phyloP scores from a whole-genome alignment of 768 basidiomycete species.

The Podaxis sp. region DNA sequence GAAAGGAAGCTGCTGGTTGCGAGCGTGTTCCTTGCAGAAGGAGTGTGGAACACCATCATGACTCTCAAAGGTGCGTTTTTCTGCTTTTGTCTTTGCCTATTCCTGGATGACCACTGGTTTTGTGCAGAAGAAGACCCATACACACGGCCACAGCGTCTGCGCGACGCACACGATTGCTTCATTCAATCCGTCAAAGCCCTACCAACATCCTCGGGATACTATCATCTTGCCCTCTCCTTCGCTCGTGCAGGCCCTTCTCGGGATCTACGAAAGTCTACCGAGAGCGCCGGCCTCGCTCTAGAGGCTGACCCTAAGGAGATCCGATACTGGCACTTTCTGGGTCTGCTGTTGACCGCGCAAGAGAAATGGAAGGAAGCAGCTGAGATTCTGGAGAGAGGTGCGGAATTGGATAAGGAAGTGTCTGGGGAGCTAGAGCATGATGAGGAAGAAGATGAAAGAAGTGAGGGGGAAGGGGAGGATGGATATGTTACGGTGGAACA shows the following conservation, averaged over 20 bases:
- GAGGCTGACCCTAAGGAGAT: conserved; percentile 63
- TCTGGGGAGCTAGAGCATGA: conserved; percentile 22
- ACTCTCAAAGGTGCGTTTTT: conserved; percentile 60
- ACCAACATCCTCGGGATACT: conserved; percentile 60
- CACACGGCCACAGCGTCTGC: conserved; percentile 58
- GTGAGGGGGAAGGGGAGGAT: conserved; percentile 11
- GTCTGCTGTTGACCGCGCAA: conserved; percentile 72
- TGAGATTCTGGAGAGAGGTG: conserved; percentile 77
- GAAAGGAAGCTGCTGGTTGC: conserved; percentile 56
- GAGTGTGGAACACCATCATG: conserved; percentile 69
- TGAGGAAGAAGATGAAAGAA: conserved; percentile 17
- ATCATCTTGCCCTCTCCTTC: conserved; percentile 79
- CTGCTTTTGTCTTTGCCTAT: not conserved
- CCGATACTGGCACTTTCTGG: conserved; percentile 90
- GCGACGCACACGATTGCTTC: conserved; percentile 53
- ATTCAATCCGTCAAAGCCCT: conserved; percentile 44
- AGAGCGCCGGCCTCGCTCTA: conserved; percentile 68
- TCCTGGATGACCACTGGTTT: not conserved
- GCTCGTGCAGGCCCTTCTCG: conserved; percentile 63
- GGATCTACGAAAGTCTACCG: conserved; percentile 66
- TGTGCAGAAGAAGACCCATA: conserved; percentile 62
- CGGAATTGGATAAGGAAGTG: conserved; percentile 48
- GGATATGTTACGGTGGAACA: conserved; percentile 3
- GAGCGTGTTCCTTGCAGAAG: conserved; percentile 65
- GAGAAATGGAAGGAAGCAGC: conserved; percentile 80